Percentiles rank a stretch among this genome's conserved stretches.
Evolutionary conservation across 257 asterid species (phyloP).

Genomic region (Echium plantagineum): DNA sequence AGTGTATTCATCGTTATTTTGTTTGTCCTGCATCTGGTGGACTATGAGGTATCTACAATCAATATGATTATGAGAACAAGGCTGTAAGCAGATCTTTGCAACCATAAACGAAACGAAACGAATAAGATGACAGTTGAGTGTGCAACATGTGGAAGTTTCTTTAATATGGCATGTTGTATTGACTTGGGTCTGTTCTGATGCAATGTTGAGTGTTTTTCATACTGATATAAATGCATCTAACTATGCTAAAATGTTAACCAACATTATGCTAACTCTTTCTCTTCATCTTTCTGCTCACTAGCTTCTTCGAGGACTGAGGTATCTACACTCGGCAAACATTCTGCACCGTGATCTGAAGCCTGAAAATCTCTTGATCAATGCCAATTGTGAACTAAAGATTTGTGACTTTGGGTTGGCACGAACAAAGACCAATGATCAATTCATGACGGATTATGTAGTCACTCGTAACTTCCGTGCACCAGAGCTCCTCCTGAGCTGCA

Average conservation of each 20-base stretch:
- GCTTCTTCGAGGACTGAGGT: conserved; percentile 1
- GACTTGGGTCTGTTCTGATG: background rate
- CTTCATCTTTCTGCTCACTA: background rate
- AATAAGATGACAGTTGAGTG: too few relatives aligned
- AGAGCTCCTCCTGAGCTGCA: conserved; percentile 1
- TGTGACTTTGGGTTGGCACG: conserved; percentile 2
- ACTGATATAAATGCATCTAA: background rate
- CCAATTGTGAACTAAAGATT: conserved; percentile 1
- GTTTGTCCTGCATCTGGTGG: background rate
- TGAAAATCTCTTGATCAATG: conserved; percentile 3
- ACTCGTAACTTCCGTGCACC: conserved; percentile 6
- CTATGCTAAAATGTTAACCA: background rate
- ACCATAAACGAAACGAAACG: background rate
- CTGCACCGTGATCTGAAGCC: background rate
- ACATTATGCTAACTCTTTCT: background rate
- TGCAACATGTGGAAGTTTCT: background rate
- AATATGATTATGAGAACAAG: background rate
- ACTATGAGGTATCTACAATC: too few relatives aligned
- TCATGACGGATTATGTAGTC: conserved; percentile 5
- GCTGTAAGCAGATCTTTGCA: background rate
- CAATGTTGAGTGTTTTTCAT: background rate
- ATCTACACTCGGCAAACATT: conserved; percentile 4
- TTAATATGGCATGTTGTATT: background rate
- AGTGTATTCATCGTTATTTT: too few relatives aligned
- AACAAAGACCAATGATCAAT: background rate